Evolutionary conservation across 768 basidiomycete species (phyloP), one percentile per base, ranked within the genome.

Genomic region (Hypholoma fasciculare): DNA sequence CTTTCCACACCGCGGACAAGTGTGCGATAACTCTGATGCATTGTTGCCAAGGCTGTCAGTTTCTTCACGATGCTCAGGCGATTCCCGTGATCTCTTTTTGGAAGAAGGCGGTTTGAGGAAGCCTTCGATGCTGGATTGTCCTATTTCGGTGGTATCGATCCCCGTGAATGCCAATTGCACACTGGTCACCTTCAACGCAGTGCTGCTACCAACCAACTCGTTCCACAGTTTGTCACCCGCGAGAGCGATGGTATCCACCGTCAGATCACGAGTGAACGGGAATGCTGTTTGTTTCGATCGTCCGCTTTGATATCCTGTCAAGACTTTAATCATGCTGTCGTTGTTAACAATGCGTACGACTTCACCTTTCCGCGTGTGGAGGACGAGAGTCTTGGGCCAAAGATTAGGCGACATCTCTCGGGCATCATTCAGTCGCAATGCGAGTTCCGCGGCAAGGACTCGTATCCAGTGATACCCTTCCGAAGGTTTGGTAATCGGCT

Each of bases 371-470:
- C 90, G 79, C 27, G 86, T 82, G 62, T 88, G 85, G 34, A 99
- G 73, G 16, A 90, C 93, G 46, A 99, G 77, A 0, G 91, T 90
- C 72, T 93, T 98, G 0, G 97, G 97, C 97, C 96, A 96, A 7
- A 93, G 65, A 43, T 87, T 88, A 0, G 90, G 86, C 13, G 82
- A 82, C 1, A 75, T 72, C 58, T 89, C 82, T 2, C 97, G 78
- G 1, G 91, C 92, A 57, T 98, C 94, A 36, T 84, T 86, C 36
- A 99, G 77, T 49, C 97, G 81, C 8, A 96, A 77, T 6, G 91
- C 86, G 17, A 99, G 80, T 66, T 99, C 97, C 13, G 94, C 92
- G 36, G 94, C 89, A 26, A 98, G 82, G 9, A 98, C 89, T 9
- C 89, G 81, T 47, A 99, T 84, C 97, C 97, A 98, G 55, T 94